Base-by-base conservation (phyloP, 352 stramenopile species). In the Phytophthora cryptogea region DNA sequence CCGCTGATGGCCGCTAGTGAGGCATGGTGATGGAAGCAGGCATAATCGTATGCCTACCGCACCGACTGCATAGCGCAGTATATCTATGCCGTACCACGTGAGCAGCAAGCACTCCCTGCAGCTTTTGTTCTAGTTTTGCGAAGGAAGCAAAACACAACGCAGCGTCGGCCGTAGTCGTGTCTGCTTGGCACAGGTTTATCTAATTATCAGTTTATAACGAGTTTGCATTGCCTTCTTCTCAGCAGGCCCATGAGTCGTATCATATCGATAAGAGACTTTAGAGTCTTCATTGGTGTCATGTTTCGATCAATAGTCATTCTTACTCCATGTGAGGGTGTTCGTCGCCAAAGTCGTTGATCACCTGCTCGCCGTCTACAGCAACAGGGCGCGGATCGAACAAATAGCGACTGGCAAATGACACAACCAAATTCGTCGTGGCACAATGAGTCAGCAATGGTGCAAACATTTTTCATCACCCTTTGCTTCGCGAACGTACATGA, bases 401-500 rank as follows among this genome's bases (percentile, higher is more conserved):
- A 48, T 86, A 92, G 53, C 72, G 79, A 31, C 83, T 92, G 48
- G 4, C 14, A 53, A 50, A 51, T 43, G 17, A 39, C 30, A 31
- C 17, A 59, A 3, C 46, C 31, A 36, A 31, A 48, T 37, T 17
- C 51, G 10, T 4, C n/a, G 26, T 54, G 16, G 61, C 31, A 49
- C 20, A 48, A 27, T 8, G 26, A 4, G 36, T 42, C n/a, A 44
- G 8, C 17, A 44, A 44, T n/a, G 17, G 8, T 3, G 14, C 14
- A 23, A 23, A n/a, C n/a, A 41, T 13, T 5, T 20, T 7, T 42
- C n/a, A 42, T n/a, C 39, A 20, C n/a, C 16, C n/a, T 44, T 16
- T 44, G n/a, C 36, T 11, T 20, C 10, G 36, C 13, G 32, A 46
- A 73, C 80, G 63, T 92, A 95, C 71, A 99, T 68, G 50, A 98